phyloP scores from a whole-genome alignment of 116 monocot genomes.

The Trichopus zeylanicus region DNA sequence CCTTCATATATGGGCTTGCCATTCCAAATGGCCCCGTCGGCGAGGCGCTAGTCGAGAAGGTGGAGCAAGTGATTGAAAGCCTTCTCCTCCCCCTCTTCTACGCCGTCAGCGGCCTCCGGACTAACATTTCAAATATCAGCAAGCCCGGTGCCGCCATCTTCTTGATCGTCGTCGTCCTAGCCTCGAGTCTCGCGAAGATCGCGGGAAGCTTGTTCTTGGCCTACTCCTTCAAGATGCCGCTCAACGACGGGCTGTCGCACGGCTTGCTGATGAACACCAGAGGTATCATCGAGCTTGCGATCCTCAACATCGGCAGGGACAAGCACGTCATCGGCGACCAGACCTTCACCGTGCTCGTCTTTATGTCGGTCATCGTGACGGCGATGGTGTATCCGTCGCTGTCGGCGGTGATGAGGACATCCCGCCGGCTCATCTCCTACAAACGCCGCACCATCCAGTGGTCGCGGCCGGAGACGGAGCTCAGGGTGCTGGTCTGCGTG shows the following conservation, averaged over 20 bases:
- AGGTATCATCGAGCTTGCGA: slow-evolving; percentile 38
- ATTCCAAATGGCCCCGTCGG: slow-evolving; percentile 31
- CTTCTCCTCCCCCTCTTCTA: slow-evolving; percentile 42
- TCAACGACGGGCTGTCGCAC: slow-evolving; percentile 27
- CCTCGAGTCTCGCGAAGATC: slow-evolving; percentile 18
- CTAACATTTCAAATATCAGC: slow-evolving; percentile 2
- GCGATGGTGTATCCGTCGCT: slow-evolving; percentile 21
- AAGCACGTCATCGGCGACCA: slow-evolving; percentile 28
- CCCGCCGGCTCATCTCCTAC: slow-evolving; percentile 2
- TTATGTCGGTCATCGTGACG: slow-evolving; percentile 28
- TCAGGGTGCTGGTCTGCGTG: slow-evolving; percentile 2
- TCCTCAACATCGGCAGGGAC: slow-evolving; percentile 39
- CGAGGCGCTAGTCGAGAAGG: slow-evolving; percentile 23
- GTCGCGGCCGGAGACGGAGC: slow-evolving; percentile 1
- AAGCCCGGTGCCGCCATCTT: not conserved
- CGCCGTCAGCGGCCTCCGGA: slow-evolving; percentile 27
- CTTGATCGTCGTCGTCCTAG: slow-evolving; percentile 10
- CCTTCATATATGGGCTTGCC: slow-evolving; percentile 21
- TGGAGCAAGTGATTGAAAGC: slow-evolving; percentile 35
- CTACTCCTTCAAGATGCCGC: slow-evolving; percentile 12
- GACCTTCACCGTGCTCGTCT: slow-evolving; percentile 28
- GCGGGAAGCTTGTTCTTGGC: slow-evolving; percentile 20
- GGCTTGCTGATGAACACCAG: slow-evolving; percentile 54
- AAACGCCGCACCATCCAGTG: slow-evolving; percentile 23
- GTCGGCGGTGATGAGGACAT: slow-evolving; percentile 3